Base-by-base conservation (phyloP, 345 rosid species). In the Moringa oleifera region DNA sequence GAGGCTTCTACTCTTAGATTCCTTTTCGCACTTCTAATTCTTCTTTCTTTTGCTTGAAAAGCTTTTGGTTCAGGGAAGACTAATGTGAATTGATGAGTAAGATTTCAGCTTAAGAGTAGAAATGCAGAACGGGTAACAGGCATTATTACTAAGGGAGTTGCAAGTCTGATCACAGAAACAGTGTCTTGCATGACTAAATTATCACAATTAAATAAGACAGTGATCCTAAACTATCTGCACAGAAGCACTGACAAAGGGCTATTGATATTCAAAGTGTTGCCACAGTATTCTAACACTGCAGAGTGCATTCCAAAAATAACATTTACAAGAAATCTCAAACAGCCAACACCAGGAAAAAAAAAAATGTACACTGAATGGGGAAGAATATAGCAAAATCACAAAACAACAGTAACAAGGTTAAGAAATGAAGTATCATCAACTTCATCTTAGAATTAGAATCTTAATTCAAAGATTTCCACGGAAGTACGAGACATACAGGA, bases 401-500 rank as follows among this genome's bases (percentile, higher is more conserved):
- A 61, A 55, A 55, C 17, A 64, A 51, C 24, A 18, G 12, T n/a
- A 20, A 11, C 37, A 51, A 61, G 65, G 53, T 33, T 58, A 59
- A 58, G 49, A 18, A 20, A 20, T 17, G 20, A 25, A 24, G 50
- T 18, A n/a, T 19, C 36, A 25, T 36, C 28, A 20, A 19, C 53
- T 63, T 59, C 51, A 63, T 62, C 36, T 51, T 23, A 53, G 13
- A 64, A 64, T 55, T 24, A 23, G 5, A 53, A 60, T 20, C 23
- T 49, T 41, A 20, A 57, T 57, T 21, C 57, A 16, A 21, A 11
- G n/a, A 6, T n/a, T 13, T 58, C 58, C 51, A 19, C 47, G 24
- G 18, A 57, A 67, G 62, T 49, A 55, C 66, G 71, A 70, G 71
- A 71, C 96, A 50, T 90, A 94, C 99, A 94, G 71, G 68, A 94